These are phyloP conservation scores for Sclerotinia minor DNA, from an alignment of 2,329 filamentous ascomycete species.

Conservation along the genomic window DNA sequence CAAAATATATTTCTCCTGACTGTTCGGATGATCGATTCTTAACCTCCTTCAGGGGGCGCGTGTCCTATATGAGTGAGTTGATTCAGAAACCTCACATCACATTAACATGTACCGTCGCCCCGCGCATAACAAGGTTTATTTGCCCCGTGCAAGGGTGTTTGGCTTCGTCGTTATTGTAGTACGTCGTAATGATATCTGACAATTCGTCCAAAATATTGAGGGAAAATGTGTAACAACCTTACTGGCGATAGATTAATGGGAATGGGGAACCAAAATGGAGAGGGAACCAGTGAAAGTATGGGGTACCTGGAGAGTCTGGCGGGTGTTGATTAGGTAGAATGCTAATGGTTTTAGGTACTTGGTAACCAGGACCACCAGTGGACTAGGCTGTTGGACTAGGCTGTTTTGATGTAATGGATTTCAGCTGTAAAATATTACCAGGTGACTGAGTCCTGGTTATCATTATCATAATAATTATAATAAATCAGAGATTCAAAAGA, in stretches of 20 bases:
- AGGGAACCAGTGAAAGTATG: constrained; percentile 1
- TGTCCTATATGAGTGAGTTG: constrained; percentile 10
- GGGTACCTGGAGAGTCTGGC: background rate
- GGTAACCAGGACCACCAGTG: too few relatives aligned
- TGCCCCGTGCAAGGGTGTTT: constrained; percentile 19
- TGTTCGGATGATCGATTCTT: background rate
- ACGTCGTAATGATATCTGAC: background rate
- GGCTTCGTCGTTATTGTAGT: background rate
- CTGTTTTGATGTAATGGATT: background rate
- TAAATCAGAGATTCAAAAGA: background rate
- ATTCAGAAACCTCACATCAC: constrained; percentile 20
- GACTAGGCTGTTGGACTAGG: background rate
- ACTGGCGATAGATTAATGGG: background rate
- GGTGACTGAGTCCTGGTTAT: background rate
- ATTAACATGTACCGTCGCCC: constrained; percentile 13
- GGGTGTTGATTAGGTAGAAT: constrained; percentile 12
- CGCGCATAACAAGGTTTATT: constrained; percentile 19
- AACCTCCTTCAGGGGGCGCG: constrained; percentile 15
- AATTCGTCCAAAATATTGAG: background rate
- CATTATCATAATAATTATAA: too few relatives aligned
- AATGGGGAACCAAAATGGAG: background rate
- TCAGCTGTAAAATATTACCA: background rate
- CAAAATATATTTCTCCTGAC: constrained; percentile 6
- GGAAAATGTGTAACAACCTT: constrained; percentile 3
- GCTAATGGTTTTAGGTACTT: background rate